Evolutionary conservation across 140 eudicot species (phyloP).

Genomic region (Cichorium intybus): DNA sequence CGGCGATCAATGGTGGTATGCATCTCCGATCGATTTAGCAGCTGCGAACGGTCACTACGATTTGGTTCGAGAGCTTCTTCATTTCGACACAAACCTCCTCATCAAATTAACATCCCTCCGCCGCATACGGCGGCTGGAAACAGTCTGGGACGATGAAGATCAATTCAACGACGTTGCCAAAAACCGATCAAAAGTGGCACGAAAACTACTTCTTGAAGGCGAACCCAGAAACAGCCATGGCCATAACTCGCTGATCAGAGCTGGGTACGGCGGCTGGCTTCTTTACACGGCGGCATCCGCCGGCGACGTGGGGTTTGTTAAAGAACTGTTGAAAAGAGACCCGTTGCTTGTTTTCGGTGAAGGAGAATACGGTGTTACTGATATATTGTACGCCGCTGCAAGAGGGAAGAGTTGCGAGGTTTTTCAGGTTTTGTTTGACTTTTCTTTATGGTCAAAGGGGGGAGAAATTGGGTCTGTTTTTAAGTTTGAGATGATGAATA

Average conservation of each 20-base stretch:
- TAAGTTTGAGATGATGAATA: conserved; percentile 59
- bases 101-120: conserved; percentile 85
- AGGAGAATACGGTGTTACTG: conserved; percentile 90
- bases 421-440: conserved; percentile 58
- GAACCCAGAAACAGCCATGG: conserved; percentile 49
- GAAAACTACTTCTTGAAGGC: conserved; percentile 52
- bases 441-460: conserved; percentile 38
- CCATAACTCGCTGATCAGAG: conserved; percentile 62
- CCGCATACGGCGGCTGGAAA: conserved; percentile 78
- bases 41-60: conserved; percentile 97
- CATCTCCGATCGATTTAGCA: conserved; percentile 87
- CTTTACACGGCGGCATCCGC: conserved; percentile 96
- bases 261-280: conserved; percentile 97
- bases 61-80: conserved; percentile 72
- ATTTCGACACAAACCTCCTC: conserved; percentile 69
- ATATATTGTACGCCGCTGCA: conserved; percentile 87
- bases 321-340: conserved; percentile 54
- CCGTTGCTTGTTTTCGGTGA: conserved; percentile 79
- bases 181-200: conserved; percentile 67
- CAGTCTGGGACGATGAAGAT: conserved; percentile 88
- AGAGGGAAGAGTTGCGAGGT: conserved; percentile 75
- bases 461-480: conserved; percentile 43
- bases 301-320: conserved; percentile 75
- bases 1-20: conserved; percentile 98
- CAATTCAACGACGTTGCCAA: conserved; percentile 54